phyloP scores from a whole-genome alignment of 2,329 filamentous ascomycete species.

The Sclerotinia glacialis region DNA sequence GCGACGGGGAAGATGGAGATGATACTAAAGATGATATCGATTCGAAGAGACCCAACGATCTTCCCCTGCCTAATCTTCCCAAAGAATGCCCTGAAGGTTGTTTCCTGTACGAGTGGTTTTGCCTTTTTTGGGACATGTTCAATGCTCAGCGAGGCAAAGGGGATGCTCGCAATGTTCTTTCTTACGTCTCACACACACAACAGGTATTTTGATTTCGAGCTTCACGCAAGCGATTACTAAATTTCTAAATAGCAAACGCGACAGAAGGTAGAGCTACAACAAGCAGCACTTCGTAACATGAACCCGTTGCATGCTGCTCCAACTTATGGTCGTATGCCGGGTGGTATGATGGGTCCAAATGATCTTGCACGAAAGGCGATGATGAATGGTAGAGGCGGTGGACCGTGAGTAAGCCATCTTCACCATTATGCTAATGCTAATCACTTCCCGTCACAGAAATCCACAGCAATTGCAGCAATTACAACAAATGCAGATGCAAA shows the following conservation, averaged over 20 bases:
- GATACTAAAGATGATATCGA: slow-evolving; percentile 77
- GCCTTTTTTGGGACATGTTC: slow-evolving; percentile 95
- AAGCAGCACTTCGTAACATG: slow-evolving; percentile 72
- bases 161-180: slow-evolving; percentile 61
- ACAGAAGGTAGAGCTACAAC: slow-evolving; percentile 71
- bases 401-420: slow-evolving; percentile 53
- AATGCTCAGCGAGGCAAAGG: slow-evolving; percentile 71
- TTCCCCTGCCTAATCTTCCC: slow-evolving; percentile 71
- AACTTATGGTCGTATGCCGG: slow-evolving; percentile 53
- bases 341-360: slow-evolving; percentile 52
- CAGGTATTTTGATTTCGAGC: slow-evolving; percentile 59
- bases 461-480: slow-evolving; percentile 64
- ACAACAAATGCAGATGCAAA: slow-evolving; percentile 67
- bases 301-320: slow-evolving; percentile 56
- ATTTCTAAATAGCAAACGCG: slow-evolving; percentile 63
- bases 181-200: slow-evolving; percentile 80
- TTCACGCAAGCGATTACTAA: slow-evolving; percentile 30
- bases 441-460: slow-evolving; percentile 2
- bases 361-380: slow-evolving; percentile 71
- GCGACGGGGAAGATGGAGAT: slow-evolving; percentile 68
- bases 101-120: slow-evolving; percentile 97
- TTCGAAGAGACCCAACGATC: slow-evolving; percentile 71
- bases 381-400: slow-evolving; percentile 64
- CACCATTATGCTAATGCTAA: neutral
- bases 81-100: slow-evolving; percentile 65